Evolutionary conservation across 1,284 basidiomycete species (phyloP).

Genomic region (Cutaneotrichosporon cavernicola): DNA sequence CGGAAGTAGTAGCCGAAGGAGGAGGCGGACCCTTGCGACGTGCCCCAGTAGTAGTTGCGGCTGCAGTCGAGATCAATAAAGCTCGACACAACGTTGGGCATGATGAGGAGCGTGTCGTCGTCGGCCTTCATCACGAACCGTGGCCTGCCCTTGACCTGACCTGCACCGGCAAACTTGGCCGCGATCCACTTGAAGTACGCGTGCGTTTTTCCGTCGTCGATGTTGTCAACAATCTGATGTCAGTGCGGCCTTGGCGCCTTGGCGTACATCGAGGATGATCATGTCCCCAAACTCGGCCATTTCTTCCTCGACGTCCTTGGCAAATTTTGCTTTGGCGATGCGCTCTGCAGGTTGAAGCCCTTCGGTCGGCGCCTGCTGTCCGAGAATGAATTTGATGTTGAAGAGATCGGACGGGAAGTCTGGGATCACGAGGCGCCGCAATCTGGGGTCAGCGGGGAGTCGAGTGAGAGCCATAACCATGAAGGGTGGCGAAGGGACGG

Average conservation of each 20-base stretch:
- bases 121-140: slow-evolving; percentile 55
- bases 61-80: slow-evolving; percentile 52
- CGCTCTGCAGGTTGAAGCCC: background rate
- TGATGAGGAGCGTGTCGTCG: slow-evolving; percentile 54
- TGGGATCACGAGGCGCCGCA: slow-evolving; percentile 43
- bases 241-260: background rate
- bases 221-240: slow-evolving; percentile 50
- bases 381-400: slow-evolving; percentile 53
- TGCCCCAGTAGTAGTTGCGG: slow-evolving; percentile 54
- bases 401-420: slow-evolving; percentile 50
- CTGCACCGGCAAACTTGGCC: slow-evolving; percentile 42
- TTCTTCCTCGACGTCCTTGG: slow-evolving; percentile 33
- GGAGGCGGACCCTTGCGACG: slow-evolving; percentile 46
- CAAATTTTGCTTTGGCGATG: slow-evolving; percentile 16
- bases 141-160: slow-evolving; percentile 48
- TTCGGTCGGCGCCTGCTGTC: slow-evolving; percentile 25
- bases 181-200: slow-evolving; percentile 54
- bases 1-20: slow-evolving; percentile 53
- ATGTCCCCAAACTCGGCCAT: slow-evolving; percentile 49
- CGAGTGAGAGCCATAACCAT: no score
- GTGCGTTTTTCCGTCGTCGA: slow-evolving; percentile 54
- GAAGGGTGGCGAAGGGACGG: background rate
- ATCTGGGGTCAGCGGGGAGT: slow-evolving; percentile 25
- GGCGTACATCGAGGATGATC: slow-evolving; percentile 39
- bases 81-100: slow-evolving; percentile 52